A percentile compares a stretch with the other conserved stretches of the same genome.
Evolutionary conservation across 225 moss, liverwort and hornwort species (phyloP).

Genomic region (Straminergon stramineum): DNA sequence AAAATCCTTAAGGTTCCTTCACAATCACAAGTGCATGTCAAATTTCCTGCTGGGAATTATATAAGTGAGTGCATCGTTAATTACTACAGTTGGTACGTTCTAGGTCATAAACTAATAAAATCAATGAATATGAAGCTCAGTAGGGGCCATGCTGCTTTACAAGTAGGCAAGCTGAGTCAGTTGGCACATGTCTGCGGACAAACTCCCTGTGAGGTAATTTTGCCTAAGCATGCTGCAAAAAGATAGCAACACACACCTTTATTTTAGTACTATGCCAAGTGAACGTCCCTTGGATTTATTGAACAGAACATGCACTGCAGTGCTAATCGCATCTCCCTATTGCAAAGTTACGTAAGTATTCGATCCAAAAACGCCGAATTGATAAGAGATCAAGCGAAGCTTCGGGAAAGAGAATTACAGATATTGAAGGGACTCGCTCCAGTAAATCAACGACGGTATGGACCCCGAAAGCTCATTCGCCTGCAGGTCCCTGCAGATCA

Average conservation of each 20-base stretch:
- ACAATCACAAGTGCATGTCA: neutral
- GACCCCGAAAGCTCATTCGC: constrained; percentile 44
- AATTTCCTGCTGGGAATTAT: neutral
- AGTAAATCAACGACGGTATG: constrained; percentile 42
- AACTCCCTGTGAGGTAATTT: constrained; percentile 38
- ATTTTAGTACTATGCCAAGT: neutral
- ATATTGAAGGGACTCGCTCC: constrained; percentile 49
- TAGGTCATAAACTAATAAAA: neutral
- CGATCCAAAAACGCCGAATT: neutral
- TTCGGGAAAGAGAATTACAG: constrained; percentile 6
- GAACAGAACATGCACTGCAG: neutral
- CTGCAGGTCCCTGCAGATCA: constrained; percentile 30
- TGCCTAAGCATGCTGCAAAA: constrained; percentile 37
- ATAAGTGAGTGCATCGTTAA: neutral
- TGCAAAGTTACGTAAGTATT: neutral
- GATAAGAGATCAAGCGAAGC: neutral
- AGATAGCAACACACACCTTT: neutral
- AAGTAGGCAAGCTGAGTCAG: constrained; percentile 48
- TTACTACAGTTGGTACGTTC: neutral
- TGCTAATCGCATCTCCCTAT: neutral
- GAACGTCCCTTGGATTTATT: neutral
- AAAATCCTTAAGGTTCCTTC: neutral
- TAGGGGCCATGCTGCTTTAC: constrained; percentile 1
- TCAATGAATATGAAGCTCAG: neutral
- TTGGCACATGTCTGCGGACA: constrained; percentile 51